phyloP scores from a whole-genome alignment of 148 eudicot genomes.

The Vaccinium darrowii region DNA sequence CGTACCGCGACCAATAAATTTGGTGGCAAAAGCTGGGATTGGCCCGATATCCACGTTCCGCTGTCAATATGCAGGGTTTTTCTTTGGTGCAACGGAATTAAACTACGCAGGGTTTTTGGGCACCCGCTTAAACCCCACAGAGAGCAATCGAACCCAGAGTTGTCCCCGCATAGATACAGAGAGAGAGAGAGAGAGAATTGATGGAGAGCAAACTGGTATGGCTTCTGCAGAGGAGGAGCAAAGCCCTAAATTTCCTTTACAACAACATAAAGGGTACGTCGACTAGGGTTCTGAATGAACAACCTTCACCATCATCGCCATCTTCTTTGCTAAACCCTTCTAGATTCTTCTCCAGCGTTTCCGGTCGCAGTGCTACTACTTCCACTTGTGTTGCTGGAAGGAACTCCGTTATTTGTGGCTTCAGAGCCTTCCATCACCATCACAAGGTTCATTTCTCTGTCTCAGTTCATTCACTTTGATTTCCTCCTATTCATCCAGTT shows the following conservation, averaged over 20 bases:
- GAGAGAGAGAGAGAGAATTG: conserved; percentile 24
- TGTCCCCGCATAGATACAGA: not conserved
- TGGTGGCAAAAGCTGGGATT: not conserved
- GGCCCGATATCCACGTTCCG: not conserved
- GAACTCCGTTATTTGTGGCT: conserved; percentile 36
- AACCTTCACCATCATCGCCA: conserved; percentile 11
- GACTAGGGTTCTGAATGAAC: conserved; percentile 26
- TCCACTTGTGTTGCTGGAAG: conserved; percentile 25
- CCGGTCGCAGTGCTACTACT: conserved; percentile 15
- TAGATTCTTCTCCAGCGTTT: conserved; percentile 39
- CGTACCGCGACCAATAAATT: too few species aligned
- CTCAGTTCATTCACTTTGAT: not conserved
- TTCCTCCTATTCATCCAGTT: not conserved
- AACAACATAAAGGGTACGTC: conserved; percentile 27
- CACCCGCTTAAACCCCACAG: conserved; percentile 3
- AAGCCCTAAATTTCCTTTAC: conserved; percentile 30
- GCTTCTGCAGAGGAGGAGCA: conserved; percentile 38
- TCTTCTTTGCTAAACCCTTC: conserved; percentile 19
- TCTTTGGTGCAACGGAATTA: too few species aligned
- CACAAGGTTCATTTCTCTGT: conserved; percentile 36
- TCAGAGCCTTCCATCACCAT: conserved; percentile 40
- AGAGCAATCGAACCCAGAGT: not conserved
- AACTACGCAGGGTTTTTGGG: not conserved
- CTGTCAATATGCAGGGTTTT: too few species aligned
- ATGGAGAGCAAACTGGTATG: conserved; percentile 50